Evolutionary conservation across 495 filamentous ascomycete species (phyloP).

Genomic region (Daldinia bambusicola): DNA sequence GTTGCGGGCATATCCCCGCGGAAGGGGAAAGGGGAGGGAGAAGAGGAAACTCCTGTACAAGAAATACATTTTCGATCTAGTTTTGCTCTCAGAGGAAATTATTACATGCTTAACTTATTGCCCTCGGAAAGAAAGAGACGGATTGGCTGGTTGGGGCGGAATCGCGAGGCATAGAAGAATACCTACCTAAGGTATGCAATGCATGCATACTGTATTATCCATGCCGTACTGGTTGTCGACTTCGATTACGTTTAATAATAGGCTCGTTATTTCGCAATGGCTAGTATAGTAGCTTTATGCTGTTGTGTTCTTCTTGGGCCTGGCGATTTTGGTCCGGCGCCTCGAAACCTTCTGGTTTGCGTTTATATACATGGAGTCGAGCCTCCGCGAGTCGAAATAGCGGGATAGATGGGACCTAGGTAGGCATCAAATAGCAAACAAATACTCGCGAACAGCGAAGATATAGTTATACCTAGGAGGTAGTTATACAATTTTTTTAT

Average conservation of each 20-base stretch:
- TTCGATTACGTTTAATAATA: conserved; percentile 33
- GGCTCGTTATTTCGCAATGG: conserved; percentile 22
- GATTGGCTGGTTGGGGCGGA: not conserved
- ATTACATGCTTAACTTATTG: not conserved
- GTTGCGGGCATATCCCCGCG: not conserved
- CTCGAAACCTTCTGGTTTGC: too few species aligned
- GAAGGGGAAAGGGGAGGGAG: not conserved
- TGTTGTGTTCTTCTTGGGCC: too few species aligned
- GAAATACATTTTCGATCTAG: not conserved
- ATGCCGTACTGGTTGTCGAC: conserved; percentile 7
- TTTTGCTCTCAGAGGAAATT: not conserved
- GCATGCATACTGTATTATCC: conserved; percentile 40
- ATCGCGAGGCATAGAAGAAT: not conserved
- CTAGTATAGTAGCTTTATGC: not conserved
- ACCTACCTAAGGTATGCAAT: too few species aligned
- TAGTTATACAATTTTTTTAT: not conserved
- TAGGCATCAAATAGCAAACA: not conserved
- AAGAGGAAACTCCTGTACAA: not conserved
- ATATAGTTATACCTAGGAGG: not conserved
- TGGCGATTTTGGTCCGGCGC: too few species aligned
- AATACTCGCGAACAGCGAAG: not conserved
- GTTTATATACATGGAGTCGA: too few species aligned
- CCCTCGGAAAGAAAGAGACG: not conserved
- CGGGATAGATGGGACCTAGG: not conserved
- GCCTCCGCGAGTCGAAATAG: too few species aligned